Conservation (phyloP, 768 basidiomycete genomes). For the Suillus lakei region DNA sequence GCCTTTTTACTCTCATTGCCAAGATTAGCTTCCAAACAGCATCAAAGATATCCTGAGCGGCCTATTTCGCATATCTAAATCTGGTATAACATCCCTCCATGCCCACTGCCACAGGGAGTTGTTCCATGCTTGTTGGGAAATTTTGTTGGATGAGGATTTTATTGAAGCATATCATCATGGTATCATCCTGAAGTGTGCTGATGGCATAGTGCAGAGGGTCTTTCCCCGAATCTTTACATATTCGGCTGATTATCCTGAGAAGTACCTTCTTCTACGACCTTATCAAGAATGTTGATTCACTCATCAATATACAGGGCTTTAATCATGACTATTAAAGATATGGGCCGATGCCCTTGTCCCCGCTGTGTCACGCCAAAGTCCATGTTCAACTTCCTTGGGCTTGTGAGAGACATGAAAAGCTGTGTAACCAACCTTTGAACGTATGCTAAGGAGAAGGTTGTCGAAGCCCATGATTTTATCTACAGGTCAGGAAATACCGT, state of each 20-base stretch:
- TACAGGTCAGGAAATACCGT: background rate
- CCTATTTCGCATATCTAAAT: background rate
- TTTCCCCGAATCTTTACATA: slow-evolving; percentile 23
- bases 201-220: slow-evolving; percentile 16
- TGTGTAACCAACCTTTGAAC: too few relatives aligned
- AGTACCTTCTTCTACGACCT: slow-evolving; percentile 20
- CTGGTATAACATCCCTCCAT: slow-evolving; percentile 2
- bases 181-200: slow-evolving; percentile 18
- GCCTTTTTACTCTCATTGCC: background rate
- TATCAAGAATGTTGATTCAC: too few relatives aligned
- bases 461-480: background rate
- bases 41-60: slow-evolving; percentile 10
- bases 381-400: too few relatives aligned
- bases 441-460: too few relatives aligned
- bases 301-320: too few relatives aligned
- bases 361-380: too few relatives aligned
- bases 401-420: too few relatives aligned
- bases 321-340: too few relatives aligned
- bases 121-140: slow-evolving; percentile 19
- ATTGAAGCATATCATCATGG: slow-evolving; percentile 20
- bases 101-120: slow-evolving; percentile 23
- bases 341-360: too few relatives aligned
- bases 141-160: slow-evolving; percentile 18
- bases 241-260: slow-evolving; percentile 31
- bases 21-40: slow-evolving; percentile 15